Percentiles rank a stretch among this genome's conserved stretches.
Evolutionary conservation across 2,329 filamentous ascomycete genomes (phyloP).

Genomic region (Lasiodiplodia sp.): DNA sequence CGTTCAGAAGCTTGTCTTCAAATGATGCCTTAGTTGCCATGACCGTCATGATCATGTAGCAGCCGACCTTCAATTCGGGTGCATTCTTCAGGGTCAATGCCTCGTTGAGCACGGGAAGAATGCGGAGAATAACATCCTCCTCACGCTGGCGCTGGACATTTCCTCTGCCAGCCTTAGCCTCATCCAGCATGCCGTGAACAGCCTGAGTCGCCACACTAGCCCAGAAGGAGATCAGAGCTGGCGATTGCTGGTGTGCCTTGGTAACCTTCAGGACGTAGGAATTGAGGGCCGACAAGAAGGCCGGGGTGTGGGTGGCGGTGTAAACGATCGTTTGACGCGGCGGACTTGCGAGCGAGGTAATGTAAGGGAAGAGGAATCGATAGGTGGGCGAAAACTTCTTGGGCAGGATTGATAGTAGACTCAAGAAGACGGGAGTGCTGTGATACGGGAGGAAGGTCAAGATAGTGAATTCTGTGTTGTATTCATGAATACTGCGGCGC

Average conservation of each 20-base stretch:
- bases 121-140: slow-evolving; percentile 75
- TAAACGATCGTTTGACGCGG: slow-evolving; percentile 84
- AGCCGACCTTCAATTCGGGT: slow-evolving; percentile 81
- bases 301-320: slow-evolving; percentile 78
- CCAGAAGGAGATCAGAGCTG: slow-evolving; percentile 87
- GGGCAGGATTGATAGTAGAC: slow-evolving; percentile 86
- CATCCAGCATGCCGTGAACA: slow-evolving; percentile 81
- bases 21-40: slow-evolving; percentile 83
- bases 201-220: slow-evolving; percentile 86
- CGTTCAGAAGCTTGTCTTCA: slow-evolving; percentile 79
- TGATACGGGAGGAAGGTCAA: slow-evolving; percentile 94
- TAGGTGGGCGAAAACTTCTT: slow-evolving; percentile 75
- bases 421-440: slow-evolving; percentile 81
- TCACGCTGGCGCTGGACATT: slow-evolving; percentile 81
- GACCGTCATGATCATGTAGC: slow-evolving; percentile 89
- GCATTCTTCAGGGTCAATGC: slow-evolving; percentile 78
- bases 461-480: slow-evolving; percentile 80
- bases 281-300: slow-evolving; percentile 79
- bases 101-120: slow-evolving; percentile 75
- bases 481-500: slow-evolving; percentile 78
- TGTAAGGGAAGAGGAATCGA: slow-evolving; percentile 86
- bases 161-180: slow-evolving; percentile 75
- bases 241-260: slow-evolving; percentile 74
- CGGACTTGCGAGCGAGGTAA: slow-evolving; percentile 75
- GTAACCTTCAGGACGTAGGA: slow-evolving; percentile 79